Conservation (phyloP, 352 stramenopile species). For the Pythium rishiriense region DNA sequence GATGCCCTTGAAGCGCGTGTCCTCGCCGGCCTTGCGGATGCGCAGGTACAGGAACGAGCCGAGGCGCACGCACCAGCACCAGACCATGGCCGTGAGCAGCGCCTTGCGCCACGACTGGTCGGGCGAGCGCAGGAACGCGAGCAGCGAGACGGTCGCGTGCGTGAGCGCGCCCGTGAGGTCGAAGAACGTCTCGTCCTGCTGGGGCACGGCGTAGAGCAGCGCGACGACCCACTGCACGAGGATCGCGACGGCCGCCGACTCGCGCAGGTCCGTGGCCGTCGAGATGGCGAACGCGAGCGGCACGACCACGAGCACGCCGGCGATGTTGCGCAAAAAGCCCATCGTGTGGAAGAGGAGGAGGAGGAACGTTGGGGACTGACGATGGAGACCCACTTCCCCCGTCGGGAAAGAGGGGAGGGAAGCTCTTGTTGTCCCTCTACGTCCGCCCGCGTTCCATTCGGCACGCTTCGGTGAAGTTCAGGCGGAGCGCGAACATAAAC, state of each 20-base stretch:
- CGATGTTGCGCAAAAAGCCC: conserved; percentile 44
- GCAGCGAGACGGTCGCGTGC: conserved; percentile 57
- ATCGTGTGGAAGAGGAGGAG: conserved; percentile 18
- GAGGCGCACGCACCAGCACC: conserved; percentile 77
- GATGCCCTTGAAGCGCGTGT: conserved; percentile 78
- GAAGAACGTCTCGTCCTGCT: conserved; percentile 77
- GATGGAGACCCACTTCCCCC: no score
- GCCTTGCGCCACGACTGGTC: conserved; percentile 48
- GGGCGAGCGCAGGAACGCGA: conserved; percentile 35
- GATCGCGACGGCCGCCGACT: conserved; percentile 53
- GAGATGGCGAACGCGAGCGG: conserved; percentile 39
- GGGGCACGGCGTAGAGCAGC: conserved; percentile 64
- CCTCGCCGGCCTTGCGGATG: conserved; percentile 63
- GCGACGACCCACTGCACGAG: conserved; percentile 65
- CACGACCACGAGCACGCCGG: conserved; percentile 38
- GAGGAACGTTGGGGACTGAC: neutral
- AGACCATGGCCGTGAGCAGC: conserved; percentile 66
- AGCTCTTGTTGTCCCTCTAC: neutral
- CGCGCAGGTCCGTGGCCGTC: conserved; percentile 37
- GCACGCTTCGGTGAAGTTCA: conserved; percentile 17
- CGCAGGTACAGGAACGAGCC: conserved; percentile 79
- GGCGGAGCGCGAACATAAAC: conserved; percentile 1
- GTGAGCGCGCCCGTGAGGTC: conserved; percentile 83
- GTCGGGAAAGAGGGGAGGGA: neutral
- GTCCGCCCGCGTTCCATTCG: conserved; percentile 1